Percentiles rank a stretch among this genome's conserved stretches.
These are phyloP conservation scores for Yamadazyma dushanensis DNA, from an alignment of 1,139 yeast species.

Conservation along the genomic window DNA sequence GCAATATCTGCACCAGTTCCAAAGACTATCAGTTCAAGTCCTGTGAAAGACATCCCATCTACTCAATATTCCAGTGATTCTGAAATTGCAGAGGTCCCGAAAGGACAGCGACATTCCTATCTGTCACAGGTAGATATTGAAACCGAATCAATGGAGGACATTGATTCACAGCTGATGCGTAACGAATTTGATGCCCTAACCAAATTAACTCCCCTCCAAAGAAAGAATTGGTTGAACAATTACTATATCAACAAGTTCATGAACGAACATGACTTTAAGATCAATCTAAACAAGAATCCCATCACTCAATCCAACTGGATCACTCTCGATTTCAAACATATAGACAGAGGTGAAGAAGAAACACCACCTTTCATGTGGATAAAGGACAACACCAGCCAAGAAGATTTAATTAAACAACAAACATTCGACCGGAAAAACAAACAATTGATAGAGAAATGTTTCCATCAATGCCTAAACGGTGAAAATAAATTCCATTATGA, in stretches of 20 bases:
- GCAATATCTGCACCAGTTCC: background rate
- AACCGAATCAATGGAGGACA: too few relatives aligned
- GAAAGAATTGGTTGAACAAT: slow-evolving; percentile 28
- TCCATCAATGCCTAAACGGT: slow-evolving; percentile 9
- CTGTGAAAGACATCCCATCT: slow-evolving; percentile 9
- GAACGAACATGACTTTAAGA: slow-evolving; percentile 19
- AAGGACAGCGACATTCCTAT: background rate
- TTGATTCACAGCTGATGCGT: background rate
- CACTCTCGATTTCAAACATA: slow-evolving; percentile 41
- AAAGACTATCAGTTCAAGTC: slow-evolving; percentile 8
- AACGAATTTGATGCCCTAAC: slow-evolving; percentile 7
- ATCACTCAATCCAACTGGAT: slow-evolving; percentile 38
- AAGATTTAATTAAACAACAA: slow-evolving; percentile 17
- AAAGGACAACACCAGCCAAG: slow-evolving; percentile 21
- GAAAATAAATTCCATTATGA: slow-evolving; percentile 12
- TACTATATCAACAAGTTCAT: slow-evolving; percentile 25
- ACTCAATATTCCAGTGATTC: slow-evolving; percentile 14
- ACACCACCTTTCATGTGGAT: slow-evolving; percentile 19
- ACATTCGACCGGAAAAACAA: slow-evolving; percentile 7
- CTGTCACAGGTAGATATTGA: too few relatives aligned
- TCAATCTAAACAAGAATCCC: slow-evolving; percentile 30
- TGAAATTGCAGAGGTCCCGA: slow-evolving; percentile 2
- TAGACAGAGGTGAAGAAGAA: slow-evolving; percentile 15
- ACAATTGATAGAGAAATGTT: slow-evolving; percentile 6
- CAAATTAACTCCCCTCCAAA: slow-evolving; percentile 26